Evolutionary conservation across 163 green algal genomes (phyloP).

Genomic region (Smithsoniella earleae): DNA sequence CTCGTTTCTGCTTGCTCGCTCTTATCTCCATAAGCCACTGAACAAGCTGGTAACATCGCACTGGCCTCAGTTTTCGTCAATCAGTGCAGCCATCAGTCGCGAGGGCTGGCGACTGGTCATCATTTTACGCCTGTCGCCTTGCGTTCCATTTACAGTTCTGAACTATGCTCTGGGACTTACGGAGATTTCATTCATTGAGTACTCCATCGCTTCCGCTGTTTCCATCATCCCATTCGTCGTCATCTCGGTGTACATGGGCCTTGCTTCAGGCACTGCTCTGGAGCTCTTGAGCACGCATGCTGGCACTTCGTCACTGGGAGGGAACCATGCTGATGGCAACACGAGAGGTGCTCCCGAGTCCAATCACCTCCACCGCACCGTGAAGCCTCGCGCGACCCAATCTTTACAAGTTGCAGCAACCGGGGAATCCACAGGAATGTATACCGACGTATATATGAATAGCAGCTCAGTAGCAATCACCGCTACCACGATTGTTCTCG

Average conservation of each 20-base stretch:
- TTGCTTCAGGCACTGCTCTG: conserved; percentile 25
- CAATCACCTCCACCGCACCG: neutral
- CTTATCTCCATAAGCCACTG: conserved; percentile 36
- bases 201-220: conserved; percentile 38
- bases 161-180: conserved; percentile 73
- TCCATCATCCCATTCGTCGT: conserved; percentile 48
- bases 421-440: neutral
- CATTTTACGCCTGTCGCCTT: conserved; percentile 64
- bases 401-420: neutral
- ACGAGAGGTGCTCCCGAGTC: neutral
- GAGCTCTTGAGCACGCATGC: conserved; percentile 5
- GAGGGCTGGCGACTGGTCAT: conserved; percentile 69
- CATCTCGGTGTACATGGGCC: conserved; percentile 46
- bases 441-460: neutral
- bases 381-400: neutral
- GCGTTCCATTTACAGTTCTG: conserved; percentile 73
- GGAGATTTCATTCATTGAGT: conserved; percentile 44
- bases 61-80: conserved; percentile 40
- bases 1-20: conserved; percentile 61
- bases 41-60: conserved; percentile 21
- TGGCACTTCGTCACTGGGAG: neutral
- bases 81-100: conserved; percentile 33
- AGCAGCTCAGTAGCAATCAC: neutral
- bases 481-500: neutral
- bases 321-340: neutral